Evolutionary conservation across 805 yeast genomes (phyloP).

Genomic region (Wickerhamomyces chaumierensis): DNA sequence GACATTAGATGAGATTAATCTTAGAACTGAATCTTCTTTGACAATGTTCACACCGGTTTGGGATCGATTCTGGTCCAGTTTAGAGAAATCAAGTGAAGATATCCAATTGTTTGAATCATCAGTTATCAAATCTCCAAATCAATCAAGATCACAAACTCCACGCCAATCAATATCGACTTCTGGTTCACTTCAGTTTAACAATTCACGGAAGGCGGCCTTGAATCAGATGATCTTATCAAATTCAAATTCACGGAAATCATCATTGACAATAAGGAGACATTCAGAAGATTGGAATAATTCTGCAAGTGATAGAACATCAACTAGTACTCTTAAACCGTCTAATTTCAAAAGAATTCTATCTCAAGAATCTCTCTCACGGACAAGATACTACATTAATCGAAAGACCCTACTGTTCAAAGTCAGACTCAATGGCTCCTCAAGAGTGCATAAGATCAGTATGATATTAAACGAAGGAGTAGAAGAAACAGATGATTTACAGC

Average conservation of each 20-base stretch:
- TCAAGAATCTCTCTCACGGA: constrained; percentile 13
- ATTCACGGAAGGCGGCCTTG: not conserved
- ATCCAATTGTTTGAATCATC: constrained; percentile 16
- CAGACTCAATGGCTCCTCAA: constrained; percentile 4
- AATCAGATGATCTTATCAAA: constrained; percentile 9
- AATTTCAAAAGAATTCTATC: constrained; percentile 10
- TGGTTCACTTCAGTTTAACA: not conserved
- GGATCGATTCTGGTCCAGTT: constrained; percentile 23
- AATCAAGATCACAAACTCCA: constrained; percentile 17
- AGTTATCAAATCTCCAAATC: constrained; percentile 13
- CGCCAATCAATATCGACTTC: constrained; percentile 11
- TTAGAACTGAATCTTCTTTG: constrained; percentile 13
- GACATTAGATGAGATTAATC: constrained; percentile 14
- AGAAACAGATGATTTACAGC: constrained; percentile 12
- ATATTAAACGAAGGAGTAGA: constrained; percentile 12
- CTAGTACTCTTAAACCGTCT: not conserved
- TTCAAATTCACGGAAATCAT: constrained; percentile 12
- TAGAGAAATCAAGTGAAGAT: constrained; percentile 20
- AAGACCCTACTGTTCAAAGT: constrained; percentile 14
- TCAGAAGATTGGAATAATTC: too few relatives aligned
- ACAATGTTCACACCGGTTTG: constrained; percentile 12
- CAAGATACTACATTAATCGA: constrained; percentile 12
- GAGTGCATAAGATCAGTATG: constrained; percentile 16
- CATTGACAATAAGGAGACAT: constrained; percentile 5
- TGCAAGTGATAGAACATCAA: too few relatives aligned